Conservation (phyloP, 495 filamentous ascomycete genomes). For the Penicillium longicatenatum region DNA sequence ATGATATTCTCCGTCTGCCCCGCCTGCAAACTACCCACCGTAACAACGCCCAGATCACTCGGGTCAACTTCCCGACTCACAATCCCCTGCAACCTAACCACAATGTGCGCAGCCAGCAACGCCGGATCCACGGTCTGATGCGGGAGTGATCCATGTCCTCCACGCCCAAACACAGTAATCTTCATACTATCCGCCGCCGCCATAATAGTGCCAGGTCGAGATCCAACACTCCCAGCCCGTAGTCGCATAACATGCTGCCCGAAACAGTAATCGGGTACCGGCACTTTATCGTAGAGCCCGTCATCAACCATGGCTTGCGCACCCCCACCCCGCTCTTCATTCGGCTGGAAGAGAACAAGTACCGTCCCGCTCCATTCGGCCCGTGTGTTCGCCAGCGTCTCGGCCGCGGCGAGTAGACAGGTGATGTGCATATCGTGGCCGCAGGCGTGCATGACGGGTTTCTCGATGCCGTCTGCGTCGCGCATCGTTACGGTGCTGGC, state of each 20-base stretch:
- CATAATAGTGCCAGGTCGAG: slow-evolving; percentile 44
- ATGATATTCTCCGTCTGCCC: slow-evolving; percentile 58
- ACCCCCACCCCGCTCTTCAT: slow-evolving; percentile 54
- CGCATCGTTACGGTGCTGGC: slow-evolving; percentile 45
- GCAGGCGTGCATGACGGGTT: slow-evolving; percentile 58
- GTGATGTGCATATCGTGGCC: slow-evolving; percentile 62
- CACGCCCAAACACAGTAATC: slow-evolving; percentile 53
- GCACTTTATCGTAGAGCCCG: slow-evolving; percentile 51
- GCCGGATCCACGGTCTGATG: slow-evolving; percentile 55
- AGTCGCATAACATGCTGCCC: slow-evolving; percentile 56
- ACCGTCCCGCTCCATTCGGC: slow-evolving; percentile 52
- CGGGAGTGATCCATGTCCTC: slow-evolving; percentile 54
- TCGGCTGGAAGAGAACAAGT: slow-evolving; percentile 56
- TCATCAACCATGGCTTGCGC: slow-evolving; percentile 58
- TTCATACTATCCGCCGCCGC: slow-evolving; percentile 53
- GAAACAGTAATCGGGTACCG: slow-evolving; percentile 51
- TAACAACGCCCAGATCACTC: slow-evolving; percentile 50
- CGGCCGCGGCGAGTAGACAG: slow-evolving; percentile 52
- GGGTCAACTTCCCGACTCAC: slow-evolving; percentile 54
- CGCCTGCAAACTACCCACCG: slow-evolving; percentile 52
- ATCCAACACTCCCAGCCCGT: slow-evolving; percentile 45
- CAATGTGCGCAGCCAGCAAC: slow-evolving; percentile 49
- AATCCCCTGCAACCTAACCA: slow-evolving; percentile 52
- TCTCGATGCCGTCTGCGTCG: slow-evolving; percentile 43
- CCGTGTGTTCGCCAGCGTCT: slow-evolving; percentile 33